These are phyloP conservation scores for Aristolochia contorta DNA, from an alignment of 164 flowering plant species.

Conservation along the genomic window DNA sequence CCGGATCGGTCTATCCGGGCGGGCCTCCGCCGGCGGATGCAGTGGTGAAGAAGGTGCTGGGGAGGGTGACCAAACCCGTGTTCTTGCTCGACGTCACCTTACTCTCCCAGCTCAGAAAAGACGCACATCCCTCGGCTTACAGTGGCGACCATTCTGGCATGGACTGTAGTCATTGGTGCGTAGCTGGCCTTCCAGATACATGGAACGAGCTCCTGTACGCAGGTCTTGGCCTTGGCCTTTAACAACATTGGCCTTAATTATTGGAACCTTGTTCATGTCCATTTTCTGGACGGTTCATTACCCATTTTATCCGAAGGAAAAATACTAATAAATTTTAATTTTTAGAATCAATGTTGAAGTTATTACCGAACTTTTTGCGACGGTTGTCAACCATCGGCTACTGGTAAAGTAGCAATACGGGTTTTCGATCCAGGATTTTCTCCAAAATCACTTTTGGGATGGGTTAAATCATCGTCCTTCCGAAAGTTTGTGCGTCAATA, in stretches of 20 bases:
- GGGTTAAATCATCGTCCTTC: too few species aligned
- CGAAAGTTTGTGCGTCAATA: too few species aligned
- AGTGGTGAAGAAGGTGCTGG: slow-evolving; percentile 22
- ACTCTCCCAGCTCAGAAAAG: slow-evolving; percentile 33
- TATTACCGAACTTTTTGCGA: too few species aligned
- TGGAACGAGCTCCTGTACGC: slow-evolving; percentile 47
- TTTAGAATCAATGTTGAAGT: too few species aligned
- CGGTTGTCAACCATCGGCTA: too few species aligned
- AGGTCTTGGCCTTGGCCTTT: slow-evolving; percentile 20
- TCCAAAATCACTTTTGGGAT: too few species aligned
- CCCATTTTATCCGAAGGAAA: too few species aligned
- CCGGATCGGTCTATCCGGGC: slow-evolving; percentile 21
- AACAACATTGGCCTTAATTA: not conserved
- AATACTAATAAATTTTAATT: too few species aligned
- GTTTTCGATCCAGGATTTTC: too few species aligned
- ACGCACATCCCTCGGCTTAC: slow-evolving; percentile 32
- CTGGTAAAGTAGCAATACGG: too few species aligned
- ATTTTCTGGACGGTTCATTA: too few species aligned
- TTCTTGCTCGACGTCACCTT: slow-evolving; percentile 26
- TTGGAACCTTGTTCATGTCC: too few species aligned
- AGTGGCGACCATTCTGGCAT: slow-evolving; percentile 19
- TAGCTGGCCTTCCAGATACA: slow-evolving; percentile 51
- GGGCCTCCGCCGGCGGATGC: slow-evolving; percentile 14
- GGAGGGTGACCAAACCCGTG: slow-evolving; percentile 23
- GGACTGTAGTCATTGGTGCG: slow-evolving; percentile 70